phyloP scores from a whole-genome alignment of 371 early-diverging fungal genomes.

The Mucor lusitanicus region DNA sequence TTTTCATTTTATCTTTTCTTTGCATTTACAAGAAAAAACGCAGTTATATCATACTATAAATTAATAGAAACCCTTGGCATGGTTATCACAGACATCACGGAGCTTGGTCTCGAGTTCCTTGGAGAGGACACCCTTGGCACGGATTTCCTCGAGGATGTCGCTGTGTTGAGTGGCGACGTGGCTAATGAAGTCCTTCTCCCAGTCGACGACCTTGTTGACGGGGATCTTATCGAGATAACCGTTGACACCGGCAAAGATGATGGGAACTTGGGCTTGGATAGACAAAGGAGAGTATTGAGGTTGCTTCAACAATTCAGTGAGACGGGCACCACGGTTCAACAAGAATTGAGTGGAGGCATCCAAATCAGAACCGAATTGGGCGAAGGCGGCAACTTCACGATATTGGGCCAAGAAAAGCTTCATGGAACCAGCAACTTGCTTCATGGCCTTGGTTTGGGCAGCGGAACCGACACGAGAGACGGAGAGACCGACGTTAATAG shows the following conservation, averaged over 20 bases:
- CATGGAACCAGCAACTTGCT: conserved; percentile 97
- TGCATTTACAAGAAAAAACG: neutral
- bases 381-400: conserved; percentile 98
- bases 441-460: conserved; percentile 98
- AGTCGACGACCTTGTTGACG: conserved; percentile 86
- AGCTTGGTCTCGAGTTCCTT: conserved; percentile 83
- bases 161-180: conserved; percentile 85
- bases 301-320: conserved; percentile 95
- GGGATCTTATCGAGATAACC: conserved; percentile 97
- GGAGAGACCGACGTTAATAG: conserved; percentile 98
- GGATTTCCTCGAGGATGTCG: conserved; percentile 87
- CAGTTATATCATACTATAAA: neutral
- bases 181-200: conserved; percentile 89
- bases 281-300: conserved; percentile 92
- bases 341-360: conserved; percentile 97
- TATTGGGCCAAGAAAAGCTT: conserved; percentile 98
- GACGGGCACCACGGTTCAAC: conserved; percentile 97
- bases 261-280: conserved; percentile 92
- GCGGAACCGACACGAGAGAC: conserved; percentile 98
- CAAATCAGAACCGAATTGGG: conserved; percentile 97
- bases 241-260: conserved; percentile 95
- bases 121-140: conserved; percentile 72
- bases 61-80: conserved; percentile 85
- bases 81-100: conserved; percentile 82
- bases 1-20: neutral